Evolutionary conservation across 208 protist species (phyloP).

Genomic region (Crithidia expoeki): DNA sequence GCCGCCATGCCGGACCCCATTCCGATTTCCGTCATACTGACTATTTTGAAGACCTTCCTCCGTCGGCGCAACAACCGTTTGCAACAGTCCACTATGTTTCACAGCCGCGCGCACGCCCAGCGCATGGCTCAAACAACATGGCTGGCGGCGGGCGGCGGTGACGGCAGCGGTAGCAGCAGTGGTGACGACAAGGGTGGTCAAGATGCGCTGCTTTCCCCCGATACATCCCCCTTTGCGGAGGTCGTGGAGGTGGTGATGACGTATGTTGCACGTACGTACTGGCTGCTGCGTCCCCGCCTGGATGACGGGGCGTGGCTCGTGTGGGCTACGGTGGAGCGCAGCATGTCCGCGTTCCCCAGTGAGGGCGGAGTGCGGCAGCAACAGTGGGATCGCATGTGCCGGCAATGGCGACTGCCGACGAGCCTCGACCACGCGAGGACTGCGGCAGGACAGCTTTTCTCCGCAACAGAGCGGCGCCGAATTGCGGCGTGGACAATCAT

Average conservation of each 20-base stretch:
- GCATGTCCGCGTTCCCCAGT: constrained; percentile 22
- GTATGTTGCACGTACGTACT: constrained; percentile 65
- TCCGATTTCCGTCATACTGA: constrained; percentile 27
- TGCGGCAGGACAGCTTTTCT: constrained; percentile 44
- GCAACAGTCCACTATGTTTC: background rate
- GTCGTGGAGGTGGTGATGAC: constrained; percentile 60
- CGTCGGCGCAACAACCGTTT: constrained; percentile 1
- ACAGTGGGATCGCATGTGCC: constrained; percentile 31
- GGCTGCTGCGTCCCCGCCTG: constrained; percentile 68
- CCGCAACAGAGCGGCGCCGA: constrained; percentile 19
- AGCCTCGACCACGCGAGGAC: constrained; percentile 35
- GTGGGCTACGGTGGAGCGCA: constrained; percentile 28
- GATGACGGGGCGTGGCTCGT: constrained; percentile 56
- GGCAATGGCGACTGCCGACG: constrained; percentile 50
- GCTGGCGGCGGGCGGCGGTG: constrained; percentile 17
- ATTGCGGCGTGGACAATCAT: constrained; percentile 23
- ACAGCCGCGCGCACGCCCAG: background rate
- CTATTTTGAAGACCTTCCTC: constrained; percentile 16
- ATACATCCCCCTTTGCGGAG: constrained; percentile 18
- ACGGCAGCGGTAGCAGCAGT: background rate
- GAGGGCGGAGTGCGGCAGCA: constrained; percentile 27
- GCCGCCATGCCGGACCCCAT: constrained; percentile 24
- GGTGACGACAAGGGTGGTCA: background rate
- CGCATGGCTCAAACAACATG: background rate
- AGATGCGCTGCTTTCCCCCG: no score